Evolutionary conservation across 148 eudicot genomes (phyloP), one percentile per base, ranked within the genome.

Genomic region (Agrostemma githago): DNA sequence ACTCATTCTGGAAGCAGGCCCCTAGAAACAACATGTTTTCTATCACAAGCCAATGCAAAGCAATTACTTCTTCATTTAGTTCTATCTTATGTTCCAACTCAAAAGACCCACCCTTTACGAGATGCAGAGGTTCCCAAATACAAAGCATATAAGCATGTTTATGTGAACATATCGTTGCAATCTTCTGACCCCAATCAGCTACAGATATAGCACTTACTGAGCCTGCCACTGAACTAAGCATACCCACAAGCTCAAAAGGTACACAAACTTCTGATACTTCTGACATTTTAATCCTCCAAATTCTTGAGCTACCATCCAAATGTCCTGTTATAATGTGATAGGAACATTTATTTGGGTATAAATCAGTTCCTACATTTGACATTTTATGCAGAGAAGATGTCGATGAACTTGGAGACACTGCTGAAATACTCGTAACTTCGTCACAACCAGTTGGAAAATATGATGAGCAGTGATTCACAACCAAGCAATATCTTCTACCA

Each of bases 271-370:
- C 81, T 70, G 77, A 78, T 15, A 73, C 61, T 21, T 86, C 76
- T 67, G 85, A 70, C 42, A 76, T 72, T 39, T 74, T 58, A 81
- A 91, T 89, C 82, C 84, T 88, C 99, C 99, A 96, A 54, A 96
- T 83, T 83, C 86, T 92, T 66, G 90, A 72, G 75, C 77, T 89
- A 75, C 99, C 99, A 83, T 85, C 88, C 57, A 66, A 41, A 68
- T 88, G 88, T 67, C 99, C 97, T 20, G 99, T 90, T 71, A 79
- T 87, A 81, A 96, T 74, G 78, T 96, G 96, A 83, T 85, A 96
- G 77, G 89, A 77, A 59, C 76, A 77, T 74, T 75, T 60, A 61
- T 71, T 79, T 46, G 62, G 58, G 64, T 34, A 79, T 66, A 62
- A 78, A 67, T 79, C 84, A 85, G 74, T 60, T 26, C 60, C 74